Evolutionary conservation across 2,329 filamentous ascomycete genomes (phyloP).

Genomic region (Thielaviopsis musarum): DNA sequence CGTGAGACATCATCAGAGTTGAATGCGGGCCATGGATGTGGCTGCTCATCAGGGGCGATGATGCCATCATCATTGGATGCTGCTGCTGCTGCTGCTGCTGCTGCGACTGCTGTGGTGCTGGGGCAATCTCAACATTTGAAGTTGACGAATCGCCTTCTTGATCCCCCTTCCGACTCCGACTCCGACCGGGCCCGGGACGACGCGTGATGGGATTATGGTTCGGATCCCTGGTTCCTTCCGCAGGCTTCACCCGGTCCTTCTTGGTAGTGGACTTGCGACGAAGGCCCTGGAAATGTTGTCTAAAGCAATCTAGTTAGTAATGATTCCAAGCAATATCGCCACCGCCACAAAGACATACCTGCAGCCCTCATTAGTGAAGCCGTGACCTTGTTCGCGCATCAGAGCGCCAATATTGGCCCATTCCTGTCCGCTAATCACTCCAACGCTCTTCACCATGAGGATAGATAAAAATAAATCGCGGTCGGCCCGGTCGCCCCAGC

Average conservation of each 20-base stretch:
- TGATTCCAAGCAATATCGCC: neutral
- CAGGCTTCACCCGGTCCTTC: conserved; percentile 19
- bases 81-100: conserved; percentile 9
- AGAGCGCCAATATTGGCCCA: conserved; percentile 45
- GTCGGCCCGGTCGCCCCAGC: conserved; percentile 44
- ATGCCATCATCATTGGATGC: conserved; percentile 5
- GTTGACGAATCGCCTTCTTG: conserved; percentile 12
- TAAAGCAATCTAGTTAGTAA: conserved; percentile 16
- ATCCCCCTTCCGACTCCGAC: conserved; percentile 33
- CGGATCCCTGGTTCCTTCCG: conserved; percentile 24
- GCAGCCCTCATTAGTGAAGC: conserved; percentile 48
- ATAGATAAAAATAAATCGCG: conserved; percentile 49
- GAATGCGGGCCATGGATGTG: neutral
- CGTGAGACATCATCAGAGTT: neutral
- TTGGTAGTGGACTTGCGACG: conserved; percentile 31
- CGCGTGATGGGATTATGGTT: conserved; percentile 42
- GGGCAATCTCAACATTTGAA: conserved; percentile 5
- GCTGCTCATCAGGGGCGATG: conserved; percentile 6
- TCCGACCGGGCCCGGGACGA: conserved; percentile 38
- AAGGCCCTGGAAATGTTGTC: conserved; percentile 45
- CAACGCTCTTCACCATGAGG: conserved; percentile 44
- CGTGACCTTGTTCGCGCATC: conserved; percentile 41
- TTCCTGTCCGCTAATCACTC: conserved; percentile 44
- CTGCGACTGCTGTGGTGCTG: conserved; percentile 4
- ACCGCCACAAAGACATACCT: conserved; percentile 28